Conservation (phyloP, 345 rosid species). For the Eucalyptus sp. region DNA sequence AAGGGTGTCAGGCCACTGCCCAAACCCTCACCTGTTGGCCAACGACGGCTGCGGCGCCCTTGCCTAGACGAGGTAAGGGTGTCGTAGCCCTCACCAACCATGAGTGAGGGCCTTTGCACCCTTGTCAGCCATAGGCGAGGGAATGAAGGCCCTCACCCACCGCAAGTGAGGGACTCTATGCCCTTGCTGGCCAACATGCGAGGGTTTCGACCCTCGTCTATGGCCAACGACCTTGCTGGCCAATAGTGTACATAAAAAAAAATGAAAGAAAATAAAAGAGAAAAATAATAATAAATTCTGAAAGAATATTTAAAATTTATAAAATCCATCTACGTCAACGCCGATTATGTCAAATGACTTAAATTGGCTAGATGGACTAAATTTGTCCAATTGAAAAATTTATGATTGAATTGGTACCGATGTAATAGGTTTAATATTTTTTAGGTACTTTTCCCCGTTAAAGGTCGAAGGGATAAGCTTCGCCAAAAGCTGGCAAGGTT, state of each 20-base stretch:
- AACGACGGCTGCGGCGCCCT: background rate
- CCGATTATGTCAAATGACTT: background rate
- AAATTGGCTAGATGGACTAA: rapidly evolving
- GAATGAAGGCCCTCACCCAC: background rate
- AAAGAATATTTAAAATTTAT: too few relatives aligned
- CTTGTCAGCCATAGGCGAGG: background rate
- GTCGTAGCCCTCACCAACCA: background rate
- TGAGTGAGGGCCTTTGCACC: background rate
- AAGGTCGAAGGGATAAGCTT: too few relatives aligned
- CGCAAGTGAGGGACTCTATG: background rate
- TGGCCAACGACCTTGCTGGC: background rate
- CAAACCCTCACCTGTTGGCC: background rate
- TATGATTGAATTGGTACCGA: rapidly evolving
- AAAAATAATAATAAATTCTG: too few relatives aligned
- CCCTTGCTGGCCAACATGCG: rapidly evolving
- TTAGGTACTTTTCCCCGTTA: background rate
- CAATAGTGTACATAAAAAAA: background rate
- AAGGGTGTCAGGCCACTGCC: rapidly evolving
- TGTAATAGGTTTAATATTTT: too few relatives aligned
- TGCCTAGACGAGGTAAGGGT: background rate
- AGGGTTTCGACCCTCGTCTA: background rate
- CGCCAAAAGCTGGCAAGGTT: background rate
- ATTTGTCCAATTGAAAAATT: too few relatives aligned
- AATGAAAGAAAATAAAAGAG: background rate
- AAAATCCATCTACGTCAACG: rapidly evolving